Base-by-base conservation (phyloP, 1,284 basidiomycete species). In the Peniophora sp. region DNA sequence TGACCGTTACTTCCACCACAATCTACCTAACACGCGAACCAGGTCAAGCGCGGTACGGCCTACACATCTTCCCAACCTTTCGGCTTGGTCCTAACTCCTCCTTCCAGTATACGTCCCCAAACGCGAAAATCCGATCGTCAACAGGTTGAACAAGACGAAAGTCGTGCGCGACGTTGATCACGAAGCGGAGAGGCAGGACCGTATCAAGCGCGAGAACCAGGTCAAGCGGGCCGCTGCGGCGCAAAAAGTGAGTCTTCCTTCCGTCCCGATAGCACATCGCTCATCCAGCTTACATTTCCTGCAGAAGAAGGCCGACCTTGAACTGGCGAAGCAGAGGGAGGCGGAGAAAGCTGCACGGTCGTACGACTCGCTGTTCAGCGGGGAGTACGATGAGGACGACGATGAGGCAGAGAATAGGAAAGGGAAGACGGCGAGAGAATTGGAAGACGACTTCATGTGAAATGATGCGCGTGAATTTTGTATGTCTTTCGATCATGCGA, bases 71-170 rank as follows among this genome's bases (percentile, higher is more conserved):
- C 18, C 34, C 20, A n/a, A 24, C 9, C 46, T 11, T 15, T 32
- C 22, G 34, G 34, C 14, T 34, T 20, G 32, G 20, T 17, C 41
- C 20, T 51, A 15, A 18, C 47, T 43, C 37, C 20, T 22, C 22
- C 20, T 14, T 11, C 1, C 61, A 84, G 89, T 92, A 3, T 79
- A 96, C 62, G 73, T 98, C 10, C 63, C 76, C 1, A 84, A 84
- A 51, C 83, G 94, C 37, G 89, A 97, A 57, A 99, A 98, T 61
- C 66, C 76, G 2, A 90, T 97, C 51, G 88, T 99, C 23, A 98
- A 98, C 62, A 79, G 96, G 17, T 70, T 99, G 45, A 96, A 95
- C 71, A 99, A 98, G 72, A 97, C 95, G 12, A 97, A 95, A 62
- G 70, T 81, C 42, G 90, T 90, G 66, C 76, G 75, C 39, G 76